Percentiles rank a stretch among this genome's conserved stretches.
phyloP scores from a whole-genome alignment of 805 yeast species.

The Saturnispora sekii region DNA sequence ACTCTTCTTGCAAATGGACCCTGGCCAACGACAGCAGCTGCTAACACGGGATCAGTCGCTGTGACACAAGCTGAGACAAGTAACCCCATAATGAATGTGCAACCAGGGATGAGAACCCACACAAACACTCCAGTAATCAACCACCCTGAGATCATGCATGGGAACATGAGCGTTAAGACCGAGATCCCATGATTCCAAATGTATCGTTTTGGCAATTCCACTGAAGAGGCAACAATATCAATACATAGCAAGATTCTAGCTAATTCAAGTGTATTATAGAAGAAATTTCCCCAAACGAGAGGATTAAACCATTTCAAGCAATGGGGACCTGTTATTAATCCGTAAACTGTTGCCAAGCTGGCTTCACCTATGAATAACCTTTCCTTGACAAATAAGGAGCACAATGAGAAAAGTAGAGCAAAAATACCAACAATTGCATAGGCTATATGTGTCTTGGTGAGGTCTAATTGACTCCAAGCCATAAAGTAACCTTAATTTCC shows the following conservation, averaged over 20 bases:
- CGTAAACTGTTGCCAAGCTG: constrained; percentile 50
- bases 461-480: constrained; percentile 25
- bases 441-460: constrained; percentile 26
- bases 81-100: constrained; percentile 43
- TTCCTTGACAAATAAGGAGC: constrained; percentile 48
- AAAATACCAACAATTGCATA: constrained; percentile 58
- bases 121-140: constrained; percentile 49
- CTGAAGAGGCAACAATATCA: constrained; percentile 61
- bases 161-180: constrained; percentile 45
- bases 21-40: constrained; percentile 61
- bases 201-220: constrained; percentile 58
- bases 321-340: constrained; percentile 49
- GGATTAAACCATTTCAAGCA: constrained; percentile 50
- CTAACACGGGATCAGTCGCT: constrained; percentile 67
- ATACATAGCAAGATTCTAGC: constrained; percentile 55
- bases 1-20: constrained; percentile 59
- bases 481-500: constrained; percentile 3
- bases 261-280: constrained; percentile 43
- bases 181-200: constrained; percentile 46
- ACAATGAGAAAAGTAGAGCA: constrained; percentile 43
- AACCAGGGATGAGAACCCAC: constrained; percentile 49
- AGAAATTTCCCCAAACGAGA: constrained; percentile 41
- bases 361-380: constrained; percentile 54
- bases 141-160: constrained; percentile 66
- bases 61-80: constrained; percentile 63